phyloP scores from a whole-genome alignment of 2,329 filamentous ascomycete genomes.

The Monilinia fructigena region DNA sequence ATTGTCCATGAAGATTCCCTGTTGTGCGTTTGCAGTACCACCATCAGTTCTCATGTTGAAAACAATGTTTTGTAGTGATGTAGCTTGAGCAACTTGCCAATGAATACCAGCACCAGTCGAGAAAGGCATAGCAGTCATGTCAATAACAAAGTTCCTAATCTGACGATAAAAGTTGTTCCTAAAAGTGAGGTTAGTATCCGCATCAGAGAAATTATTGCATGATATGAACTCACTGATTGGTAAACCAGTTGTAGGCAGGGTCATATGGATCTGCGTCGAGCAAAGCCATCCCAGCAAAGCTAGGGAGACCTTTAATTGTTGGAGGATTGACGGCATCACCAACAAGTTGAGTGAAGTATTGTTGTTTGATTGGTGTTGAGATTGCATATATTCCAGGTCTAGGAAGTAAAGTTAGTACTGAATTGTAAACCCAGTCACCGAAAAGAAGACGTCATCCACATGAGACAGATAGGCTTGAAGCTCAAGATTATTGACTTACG shows the following conservation, averaged over 20 bases:
- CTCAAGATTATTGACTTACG: slow-evolving; percentile 15
- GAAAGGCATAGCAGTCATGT: slow-evolving; percentile 64
- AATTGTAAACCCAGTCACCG: not conserved
- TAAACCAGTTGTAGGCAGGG: slow-evolving; percentile 69
- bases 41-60: slow-evolving; percentile 74
- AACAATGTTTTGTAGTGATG: slow-evolving; percentile 75
- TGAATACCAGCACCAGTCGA: slow-evolving; percentile 69
- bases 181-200: slow-evolving; percentile 38
- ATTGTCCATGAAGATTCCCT: slow-evolving; percentile 83
- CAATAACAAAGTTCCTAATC: slow-evolving; percentile 78
- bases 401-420: slow-evolving; percentile 40
- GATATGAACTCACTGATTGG: slow-evolving; percentile 56
- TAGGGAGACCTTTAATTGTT: slow-evolving; percentile 68
- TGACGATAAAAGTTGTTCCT: slow-evolving; percentile 74
- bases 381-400: slow-evolving; percentile 76
- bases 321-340: slow-evolving; percentile 74
- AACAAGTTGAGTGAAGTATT: slow-evolving; percentile 92
- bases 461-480: not conserved
- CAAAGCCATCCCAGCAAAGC: slow-evolving; percentile 81
- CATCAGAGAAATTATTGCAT: not conserved
- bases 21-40: slow-evolving; percentile 63
- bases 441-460: not conserved
- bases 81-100: slow-evolving; percentile 84
- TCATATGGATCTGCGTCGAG: slow-evolving; percentile 87
- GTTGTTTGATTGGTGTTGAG: slow-evolving; percentile 73